Percentiles rank a stretch among this genome's conserved stretches.
phyloP scores from a whole-genome alignment of 176 grass and related monocot genomes.

The Puya raimondii region DNA sequence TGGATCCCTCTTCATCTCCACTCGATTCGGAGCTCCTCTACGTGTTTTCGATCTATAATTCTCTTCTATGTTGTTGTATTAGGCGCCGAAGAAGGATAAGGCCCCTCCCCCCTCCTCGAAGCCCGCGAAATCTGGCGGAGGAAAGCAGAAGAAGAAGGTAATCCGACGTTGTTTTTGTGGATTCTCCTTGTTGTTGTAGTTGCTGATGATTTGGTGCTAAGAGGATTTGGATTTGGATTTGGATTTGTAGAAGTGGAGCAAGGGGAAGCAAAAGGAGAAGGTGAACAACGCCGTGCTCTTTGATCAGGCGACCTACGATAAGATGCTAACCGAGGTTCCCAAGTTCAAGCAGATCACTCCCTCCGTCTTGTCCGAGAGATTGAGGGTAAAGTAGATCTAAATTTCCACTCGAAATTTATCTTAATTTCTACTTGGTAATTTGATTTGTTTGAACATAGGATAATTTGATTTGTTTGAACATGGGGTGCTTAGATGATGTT shows the following conservation, averaged over 20 bases:
- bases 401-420: background rate
- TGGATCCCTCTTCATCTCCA: too few species aligned
- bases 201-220: background rate
- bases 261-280: conserved; percentile 33
- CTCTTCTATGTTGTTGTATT: too few species aligned
- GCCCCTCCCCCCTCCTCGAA: conserved; percentile 23
- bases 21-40: too few species aligned
- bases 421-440: background rate
- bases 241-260: conserved; percentile 26
- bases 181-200: background rate
- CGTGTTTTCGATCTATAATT: too few species aligned
- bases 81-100: conserved; percentile 31
- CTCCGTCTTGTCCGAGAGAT: conserved; percentile 19
- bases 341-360: conserved; percentile 32
- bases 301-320: conserved; percentile 25
- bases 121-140: conserved; percentile 24
- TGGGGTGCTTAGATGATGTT: too few species aligned
- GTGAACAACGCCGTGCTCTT: conserved; percentile 29
- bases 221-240: background rate
- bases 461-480: too few species aligned
- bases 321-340: conserved; percentile 24
- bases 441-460: too few species aligned
- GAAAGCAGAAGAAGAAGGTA: conserved; percentile 34
- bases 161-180: background rate
- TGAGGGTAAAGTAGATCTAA: conserved; percentile 18